Evolutionary conservation across 73 alveolate genomes (phyloP).

Genomic region (Tetrahymena borealis): DNA sequence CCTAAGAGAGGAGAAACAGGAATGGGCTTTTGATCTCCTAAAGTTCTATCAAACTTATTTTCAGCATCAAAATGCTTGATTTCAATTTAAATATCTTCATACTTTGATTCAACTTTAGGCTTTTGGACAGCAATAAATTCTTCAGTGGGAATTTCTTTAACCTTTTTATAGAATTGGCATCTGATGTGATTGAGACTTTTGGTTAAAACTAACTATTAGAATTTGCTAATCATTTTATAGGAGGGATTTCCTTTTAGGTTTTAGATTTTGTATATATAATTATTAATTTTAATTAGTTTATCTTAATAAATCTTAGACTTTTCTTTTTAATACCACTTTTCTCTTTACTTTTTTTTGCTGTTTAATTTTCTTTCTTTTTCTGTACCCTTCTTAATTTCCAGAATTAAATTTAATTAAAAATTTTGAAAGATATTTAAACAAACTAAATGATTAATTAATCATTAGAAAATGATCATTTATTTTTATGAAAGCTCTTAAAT

Average conservation of each 20-base stretch:
- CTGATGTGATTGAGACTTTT: not conserved
- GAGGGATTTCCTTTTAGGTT: not conserved
- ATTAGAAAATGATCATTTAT: too few species aligned
- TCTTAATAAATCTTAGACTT: not conserved
- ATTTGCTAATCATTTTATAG: not conserved
- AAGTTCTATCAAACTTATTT: not conserved
- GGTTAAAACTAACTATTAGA: not conserved
- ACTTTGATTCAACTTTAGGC: not conserved
- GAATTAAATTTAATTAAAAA: not conserved
- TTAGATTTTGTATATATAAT: not conserved
- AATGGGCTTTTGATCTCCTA: not conserved
- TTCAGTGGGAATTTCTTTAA: not conserved
- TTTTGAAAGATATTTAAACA: not conserved
- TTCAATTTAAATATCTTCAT: not conserved
- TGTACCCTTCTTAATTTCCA: conserved; percentile 1
- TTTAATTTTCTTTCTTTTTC: not conserved
- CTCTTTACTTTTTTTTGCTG: not conserved
- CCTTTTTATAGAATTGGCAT: not conserved
- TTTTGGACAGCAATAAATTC: not conserved
- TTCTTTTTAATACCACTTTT: not conserved
- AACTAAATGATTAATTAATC: too few species aligned
- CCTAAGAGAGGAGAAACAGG: conserved; percentile 6
- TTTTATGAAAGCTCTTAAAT: too few species aligned
- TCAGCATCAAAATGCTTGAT: not conserved
- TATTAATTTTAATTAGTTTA: not conserved